These are phyloP conservation scores for Phytopythium helicoides DNA, from an alignment of 352 stramenopile genomes.

Conservation along the genomic window DNA sequence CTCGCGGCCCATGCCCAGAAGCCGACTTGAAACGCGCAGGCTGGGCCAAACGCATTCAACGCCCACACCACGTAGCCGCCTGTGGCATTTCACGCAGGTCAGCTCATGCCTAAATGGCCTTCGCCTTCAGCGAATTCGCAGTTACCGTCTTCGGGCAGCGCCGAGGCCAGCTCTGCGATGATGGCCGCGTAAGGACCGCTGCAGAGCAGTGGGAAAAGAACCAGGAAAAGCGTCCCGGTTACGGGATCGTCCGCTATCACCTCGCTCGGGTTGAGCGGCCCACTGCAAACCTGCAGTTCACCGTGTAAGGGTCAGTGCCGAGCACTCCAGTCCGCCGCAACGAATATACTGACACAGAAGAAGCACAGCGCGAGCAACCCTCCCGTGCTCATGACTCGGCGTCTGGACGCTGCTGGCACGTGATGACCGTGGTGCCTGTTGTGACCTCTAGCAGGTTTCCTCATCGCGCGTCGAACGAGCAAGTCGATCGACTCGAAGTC, in stretches of 20 bases:
- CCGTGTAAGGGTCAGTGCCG: too few relatives aligned
- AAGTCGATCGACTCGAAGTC: constrained; percentile 18
- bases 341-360: constrained; percentile 11
- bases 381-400: constrained; percentile 11
- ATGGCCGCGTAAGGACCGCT: constrained; percentile 84
- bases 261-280: constrained; percentile 12
- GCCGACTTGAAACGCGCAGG: constrained; percentile 56
- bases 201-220: constrained; percentile 71
- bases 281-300: constrained; percentile 15
- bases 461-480: not conserved
- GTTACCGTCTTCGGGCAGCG: constrained; percentile 67
- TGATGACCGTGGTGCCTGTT: not conserved
- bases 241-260: constrained; percentile 22
- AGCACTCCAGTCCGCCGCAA: too few relatives aligned
- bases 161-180: constrained; percentile 83
- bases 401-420: constrained; percentile 4
- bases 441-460: not conserved
- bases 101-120: not conserved
- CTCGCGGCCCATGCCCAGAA: constrained; percentile 76
- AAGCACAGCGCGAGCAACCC: constrained; percentile 16
- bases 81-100: constrained; percentile 2
- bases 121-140: not conserved
- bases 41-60: constrained; percentile 79
- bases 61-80: constrained; percentile 84
- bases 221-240: constrained; percentile 12